phyloP scores from a whole-genome alignment of 176 grass and related monocot genomes.

The Areca catechu region DNA sequence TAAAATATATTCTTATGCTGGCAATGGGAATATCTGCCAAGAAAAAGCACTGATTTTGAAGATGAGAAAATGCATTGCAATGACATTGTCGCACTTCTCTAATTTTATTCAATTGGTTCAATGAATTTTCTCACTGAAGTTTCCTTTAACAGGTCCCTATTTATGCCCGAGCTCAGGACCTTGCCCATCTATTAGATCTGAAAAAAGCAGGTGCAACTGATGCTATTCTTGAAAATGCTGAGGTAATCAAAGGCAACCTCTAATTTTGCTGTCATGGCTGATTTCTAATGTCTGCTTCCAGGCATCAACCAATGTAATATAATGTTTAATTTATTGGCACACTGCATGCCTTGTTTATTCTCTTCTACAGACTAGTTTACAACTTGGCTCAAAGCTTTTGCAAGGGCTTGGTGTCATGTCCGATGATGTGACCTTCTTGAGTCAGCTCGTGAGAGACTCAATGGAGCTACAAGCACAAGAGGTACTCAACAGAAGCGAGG shows the following conservation, averaged over 20 bases:
- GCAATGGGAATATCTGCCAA: no score
- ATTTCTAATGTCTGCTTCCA: not conserved
- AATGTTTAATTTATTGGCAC: no score
- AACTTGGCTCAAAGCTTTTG: conserved; percentile 83
- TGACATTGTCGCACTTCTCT: no score
- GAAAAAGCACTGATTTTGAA: no score
- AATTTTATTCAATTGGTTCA: no score
- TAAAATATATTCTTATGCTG: no score
- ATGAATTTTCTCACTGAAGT: not conserved
- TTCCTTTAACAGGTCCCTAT: conserved; percentile 51
- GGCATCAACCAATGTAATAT: no score
- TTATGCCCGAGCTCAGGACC: conserved; percentile 67
- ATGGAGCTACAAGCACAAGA: conserved; percentile 91
- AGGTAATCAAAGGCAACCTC: conserved; percentile 31
- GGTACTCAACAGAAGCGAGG: conserved; percentile 31
- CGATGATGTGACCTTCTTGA: conserved; percentile 93
- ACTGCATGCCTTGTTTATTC: no score
- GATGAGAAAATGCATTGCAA: no score
- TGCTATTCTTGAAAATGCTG: conserved; percentile 85
- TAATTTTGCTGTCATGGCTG: conserved; percentile 5
- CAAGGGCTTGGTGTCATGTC: conserved; percentile 91
- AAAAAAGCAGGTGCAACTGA: conserved; percentile 90
- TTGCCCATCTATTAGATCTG: conserved; percentile 73
- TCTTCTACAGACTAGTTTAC: conserved; percentile 59
- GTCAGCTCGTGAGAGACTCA: conserved; percentile 80